Conservation (phyloP, 169 alveolate genomes). For the Sarcocystis neurona region DNA sequence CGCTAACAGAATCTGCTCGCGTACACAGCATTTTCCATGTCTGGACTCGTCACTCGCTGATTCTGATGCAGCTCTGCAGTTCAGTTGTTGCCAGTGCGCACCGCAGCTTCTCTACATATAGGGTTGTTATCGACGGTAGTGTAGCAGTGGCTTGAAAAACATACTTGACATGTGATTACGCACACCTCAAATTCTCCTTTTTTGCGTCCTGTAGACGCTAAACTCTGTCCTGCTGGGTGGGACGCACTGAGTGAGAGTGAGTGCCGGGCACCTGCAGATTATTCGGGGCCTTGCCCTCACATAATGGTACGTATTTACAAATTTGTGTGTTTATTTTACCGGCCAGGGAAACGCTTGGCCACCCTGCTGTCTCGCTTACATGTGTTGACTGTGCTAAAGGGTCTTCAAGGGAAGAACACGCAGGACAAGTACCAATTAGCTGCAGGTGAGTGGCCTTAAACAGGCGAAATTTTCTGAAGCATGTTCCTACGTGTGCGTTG, state of each 20-base stretch:
- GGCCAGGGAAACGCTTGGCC: neutral
- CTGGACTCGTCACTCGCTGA: too few relatives aligned
- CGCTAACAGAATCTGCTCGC: too few relatives aligned
- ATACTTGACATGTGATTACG: too few relatives aligned
- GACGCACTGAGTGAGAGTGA: neutral
- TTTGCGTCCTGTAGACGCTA: conserved; percentile 13
- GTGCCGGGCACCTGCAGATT: conserved; percentile 43
- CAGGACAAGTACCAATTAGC: conserved; percentile 13
- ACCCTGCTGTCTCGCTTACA: too few relatives aligned
- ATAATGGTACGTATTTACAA: conserved; percentile 40
- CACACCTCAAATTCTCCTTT: too few relatives aligned
- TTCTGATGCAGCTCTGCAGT: too few relatives aligned
- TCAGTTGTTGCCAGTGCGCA: too few relatives aligned
- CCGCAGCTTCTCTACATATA: too few relatives aligned
- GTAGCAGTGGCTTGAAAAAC: too few relatives aligned
- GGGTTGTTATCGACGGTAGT: too few relatives aligned
- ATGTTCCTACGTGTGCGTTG: neutral
- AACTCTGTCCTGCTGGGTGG: conserved; percentile 56
- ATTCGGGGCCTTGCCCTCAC: conserved; percentile 50
- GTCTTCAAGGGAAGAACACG: conserved; percentile 2
- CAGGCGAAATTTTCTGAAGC: neutral
- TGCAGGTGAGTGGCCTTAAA: neutral
- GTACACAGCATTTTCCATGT: too few relatives aligned
- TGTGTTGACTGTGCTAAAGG: neutral
- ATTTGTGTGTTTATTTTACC: neutral